These are phyloP conservation scores for Camelina hispida DNA, from an alignment of 345 rosid species.

Conservation along the genomic window DNA sequence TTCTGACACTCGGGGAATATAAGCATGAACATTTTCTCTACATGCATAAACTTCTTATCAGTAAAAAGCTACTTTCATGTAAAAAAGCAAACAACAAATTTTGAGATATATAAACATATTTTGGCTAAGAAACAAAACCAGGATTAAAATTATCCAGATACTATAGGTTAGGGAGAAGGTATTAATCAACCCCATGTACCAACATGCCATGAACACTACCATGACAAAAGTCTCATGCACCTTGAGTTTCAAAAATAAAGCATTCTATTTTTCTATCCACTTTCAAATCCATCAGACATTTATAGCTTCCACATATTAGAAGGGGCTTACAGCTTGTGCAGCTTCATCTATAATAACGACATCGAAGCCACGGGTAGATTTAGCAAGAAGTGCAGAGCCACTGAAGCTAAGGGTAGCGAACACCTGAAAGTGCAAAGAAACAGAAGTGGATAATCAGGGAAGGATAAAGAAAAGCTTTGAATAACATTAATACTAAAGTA, in stretches of 20 bases:
- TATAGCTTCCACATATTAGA: not conserved
- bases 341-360: constrained; percentile 98
- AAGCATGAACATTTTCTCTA: constrained; percentile 17
- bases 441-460: constrained; percentile 18
- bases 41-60: not conserved
- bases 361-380: constrained; percentile 77
- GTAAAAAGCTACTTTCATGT: constrained; percentile 6
- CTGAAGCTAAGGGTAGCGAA: constrained; percentile 97
- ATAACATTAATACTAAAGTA: constrained; percentile 28
- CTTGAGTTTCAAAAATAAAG: constrained; percentile 1
- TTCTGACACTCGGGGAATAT: not conserved
- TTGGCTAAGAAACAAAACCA: not conserved
- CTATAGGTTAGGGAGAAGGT: not conserved
- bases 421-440: constrained; percentile 59
- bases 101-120: constrained; percentile 14
- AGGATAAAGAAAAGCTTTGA: not conserved
- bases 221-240: not conserved
- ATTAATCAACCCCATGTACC: constrained; percentile 3
- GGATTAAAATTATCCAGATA: not conserved
- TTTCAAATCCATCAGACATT: not conserved
- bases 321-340: constrained; percentile 91
- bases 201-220: not conserved
- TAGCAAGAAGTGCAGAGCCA: constrained; percentile 76
- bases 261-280: not conserved
- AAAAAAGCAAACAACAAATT: not conserved